A percentile compares a stretch with the other conserved stretches of the same genome.
Evolutionary conservation across 2,329 filamentous ascomycete genomes (phyloP).

Genomic region (Ceratocystis colombiana): DNA sequence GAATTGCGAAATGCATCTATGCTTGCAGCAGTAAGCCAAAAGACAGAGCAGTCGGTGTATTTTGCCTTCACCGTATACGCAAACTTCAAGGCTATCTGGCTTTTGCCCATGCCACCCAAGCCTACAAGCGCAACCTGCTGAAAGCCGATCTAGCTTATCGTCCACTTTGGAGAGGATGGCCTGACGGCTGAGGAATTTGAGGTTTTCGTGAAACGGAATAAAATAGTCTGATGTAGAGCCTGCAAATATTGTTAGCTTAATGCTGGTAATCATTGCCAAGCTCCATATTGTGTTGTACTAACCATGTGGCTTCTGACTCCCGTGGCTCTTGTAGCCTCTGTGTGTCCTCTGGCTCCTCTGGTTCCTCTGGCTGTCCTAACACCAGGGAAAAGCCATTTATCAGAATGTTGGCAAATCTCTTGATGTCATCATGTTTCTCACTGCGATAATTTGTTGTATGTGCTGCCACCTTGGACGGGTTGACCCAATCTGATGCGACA

Average conservation of each 20-base stretch:
- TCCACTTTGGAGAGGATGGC: not conserved
- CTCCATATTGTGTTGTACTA: no score
- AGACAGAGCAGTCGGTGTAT: no score
- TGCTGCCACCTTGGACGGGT: slow-evolving; percentile 27
- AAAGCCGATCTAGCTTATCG: not conserved
- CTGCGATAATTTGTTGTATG: slow-evolving; percentile 28
- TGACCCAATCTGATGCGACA: slow-evolving; percentile 29
- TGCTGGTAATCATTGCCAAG: not conserved
- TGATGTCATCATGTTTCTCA: slow-evolving; percentile 7
- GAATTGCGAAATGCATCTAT: no score
- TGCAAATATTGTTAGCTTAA: not conserved
- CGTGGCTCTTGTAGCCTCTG: no score
- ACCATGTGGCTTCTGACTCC: no score
- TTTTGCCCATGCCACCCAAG: no score
- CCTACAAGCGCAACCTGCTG: no score
- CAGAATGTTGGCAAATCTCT: not conserved
- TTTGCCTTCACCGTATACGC: no score
- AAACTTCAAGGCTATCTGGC: no score
- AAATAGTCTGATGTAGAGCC: not conserved
- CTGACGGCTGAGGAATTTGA: not conserved
- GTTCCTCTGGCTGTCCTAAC: not conserved
- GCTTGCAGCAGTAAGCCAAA: no score
- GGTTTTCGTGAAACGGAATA: not conserved
- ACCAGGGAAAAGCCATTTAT: not conserved
- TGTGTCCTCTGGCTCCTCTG: not conserved